These are phyloP conservation scores for Sphaerulina populicola DNA, from an alignment of 2,329 filamentous ascomycete genomes.

Conservation along the genomic window DNA sequence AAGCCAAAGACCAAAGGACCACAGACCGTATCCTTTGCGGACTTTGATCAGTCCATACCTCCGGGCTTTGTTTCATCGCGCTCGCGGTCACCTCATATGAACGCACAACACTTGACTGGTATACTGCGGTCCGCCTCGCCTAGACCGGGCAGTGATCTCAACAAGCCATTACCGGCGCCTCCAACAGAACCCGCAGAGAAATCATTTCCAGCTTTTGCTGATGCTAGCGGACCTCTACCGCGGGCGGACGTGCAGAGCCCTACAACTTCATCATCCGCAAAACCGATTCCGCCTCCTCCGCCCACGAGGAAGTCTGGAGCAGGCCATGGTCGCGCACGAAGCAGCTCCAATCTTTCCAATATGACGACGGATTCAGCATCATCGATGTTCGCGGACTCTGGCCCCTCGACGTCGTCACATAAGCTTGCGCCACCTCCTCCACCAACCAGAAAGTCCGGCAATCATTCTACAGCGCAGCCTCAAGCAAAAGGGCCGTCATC, in stretches of 20 bases:
- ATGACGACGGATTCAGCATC: slow-evolving; percentile 12
- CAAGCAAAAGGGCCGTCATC: slow-evolving; percentile 1
- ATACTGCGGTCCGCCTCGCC: slow-evolving; percentile 27
- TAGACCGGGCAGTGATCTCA: slow-evolving; percentile 44
- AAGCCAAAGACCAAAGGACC: slow-evolving; percentile 60
- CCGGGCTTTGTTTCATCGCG: slow-evolving; percentile 16
- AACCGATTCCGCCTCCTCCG: slow-evolving; percentile 41
- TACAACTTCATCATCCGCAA: slow-evolving; percentile 36
- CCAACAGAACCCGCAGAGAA: slow-evolving; percentile 10
- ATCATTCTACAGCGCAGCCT: background rate
- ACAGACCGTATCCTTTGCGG: slow-evolving; percentile 31
- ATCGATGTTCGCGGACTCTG: slow-evolving; percentile 8
- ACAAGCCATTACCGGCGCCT: slow-evolving; percentile 49
- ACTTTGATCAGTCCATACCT: slow-evolving; percentile 30
- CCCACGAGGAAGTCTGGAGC: slow-evolving; percentile 37
- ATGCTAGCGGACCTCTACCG: slow-evolving; percentile 8
- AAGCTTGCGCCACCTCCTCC: slow-evolving; percentile 28
- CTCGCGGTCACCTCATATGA: slow-evolving; percentile 16
- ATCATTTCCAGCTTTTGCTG: background rate
- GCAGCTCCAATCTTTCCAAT: slow-evolving; percentile 24
- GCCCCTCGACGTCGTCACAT: slow-evolving; percentile 7
- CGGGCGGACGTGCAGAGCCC: slow-evolving; percentile 1
- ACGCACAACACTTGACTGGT: slow-evolving; percentile 16
- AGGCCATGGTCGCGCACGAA: slow-evolving; percentile 20
- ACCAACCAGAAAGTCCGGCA: slow-evolving; percentile 22